Percentiles rank a stretch among this genome's conserved stretches.
Conservation (phyloP, 106 monocot species). For the Ottelia alismoides region DNA sequence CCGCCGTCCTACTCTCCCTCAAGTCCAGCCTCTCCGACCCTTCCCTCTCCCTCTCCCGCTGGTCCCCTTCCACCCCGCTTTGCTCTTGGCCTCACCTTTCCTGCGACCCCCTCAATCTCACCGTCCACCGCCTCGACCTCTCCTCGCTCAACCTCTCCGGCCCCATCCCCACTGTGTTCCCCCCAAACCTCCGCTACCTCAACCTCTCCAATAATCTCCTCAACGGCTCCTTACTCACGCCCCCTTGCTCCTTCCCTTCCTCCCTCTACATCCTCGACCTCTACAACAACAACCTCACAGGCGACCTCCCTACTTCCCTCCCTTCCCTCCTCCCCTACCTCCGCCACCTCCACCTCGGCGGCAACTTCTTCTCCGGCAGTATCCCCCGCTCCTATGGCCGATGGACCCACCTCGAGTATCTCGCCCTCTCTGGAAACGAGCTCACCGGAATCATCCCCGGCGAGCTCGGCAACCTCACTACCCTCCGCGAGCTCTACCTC, state of each 20-base stretch:
- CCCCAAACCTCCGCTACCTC: slow-evolving; percentile 38
- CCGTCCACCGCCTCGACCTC: slow-evolving; percentile 36
- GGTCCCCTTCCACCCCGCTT: slow-evolving; percentile 18
- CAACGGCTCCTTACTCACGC: slow-evolving; percentile 52
- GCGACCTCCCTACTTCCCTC: slow-evolving; percentile 41
- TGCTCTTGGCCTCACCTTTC: slow-evolving; percentile 29
- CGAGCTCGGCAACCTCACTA: slow-evolving; percentile 46
- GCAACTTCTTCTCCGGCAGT: slow-evolving; percentile 73
- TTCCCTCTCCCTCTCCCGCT: slow-evolving; percentile 12
- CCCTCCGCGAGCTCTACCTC: slow-evolving; percentile 50
- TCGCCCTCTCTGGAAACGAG: slow-evolving; percentile 87
- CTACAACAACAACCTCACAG: slow-evolving; percentile 91
- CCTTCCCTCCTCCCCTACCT: slow-evolving; percentile 23
- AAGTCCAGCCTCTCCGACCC: slow-evolving; percentile 20
- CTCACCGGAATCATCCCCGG: slow-evolving; percentile 50
- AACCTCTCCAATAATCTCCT: slow-evolving; percentile 84
- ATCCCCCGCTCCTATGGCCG: slow-evolving; percentile 56
- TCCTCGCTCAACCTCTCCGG: no score
- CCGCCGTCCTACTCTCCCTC: slow-evolving; percentile 13
- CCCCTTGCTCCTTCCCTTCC: slow-evolving; percentile 22
- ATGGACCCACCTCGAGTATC: slow-evolving; percentile 58
- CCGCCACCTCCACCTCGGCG: slow-evolving; percentile 77
- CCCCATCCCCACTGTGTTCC: slow-evolving; percentile 41
- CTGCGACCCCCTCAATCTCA: slow-evolving; percentile 38
- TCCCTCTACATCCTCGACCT: slow-evolving; percentile 60